Evolutionary conservation across 371 early-diverging fungal genomes (phyloP), one percentile per base, ranked within the genome.

Genomic region (Zopfochytrium polystomum): DNA sequence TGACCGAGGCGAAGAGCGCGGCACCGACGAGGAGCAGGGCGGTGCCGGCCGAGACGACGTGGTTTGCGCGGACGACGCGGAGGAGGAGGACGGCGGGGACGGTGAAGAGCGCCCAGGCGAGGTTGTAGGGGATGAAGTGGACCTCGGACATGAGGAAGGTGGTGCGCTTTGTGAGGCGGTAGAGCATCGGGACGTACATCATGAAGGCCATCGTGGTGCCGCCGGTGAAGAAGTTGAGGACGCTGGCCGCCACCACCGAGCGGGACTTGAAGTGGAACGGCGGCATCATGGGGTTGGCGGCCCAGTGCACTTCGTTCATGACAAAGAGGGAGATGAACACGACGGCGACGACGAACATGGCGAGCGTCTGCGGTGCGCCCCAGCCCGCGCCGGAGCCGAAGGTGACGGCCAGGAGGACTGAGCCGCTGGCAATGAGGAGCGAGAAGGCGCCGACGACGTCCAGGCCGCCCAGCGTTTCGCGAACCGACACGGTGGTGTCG

Each of bases 41-140:
- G 47, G 7, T 7, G 47, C 47, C 47, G 23, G 23, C 11, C 47
- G 47, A 13, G 18, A 47, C 47, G 23, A 47, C 47, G 47, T 47
- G 47, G 47, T 47, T 47, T 6, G 47, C 13, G 47, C 47, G 47
- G 23, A 47, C 47, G 23, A 11, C 6, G 47, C 7, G 23, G 47
- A 47, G 47, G 23, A 47, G 11, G 6, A 47, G 47, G 18, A 23
- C 47, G 6, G 47, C 47, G 7, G 47, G 47, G 47, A 47, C 9
- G 47, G 47, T 23, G 18, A 47, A 23, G 23, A 47, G 18, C 18
- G 47, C 23, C 47, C 47, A 47, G 18, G 47, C 47, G 47, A 47
- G 47, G 47, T 47, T 47, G 47, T 47, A 47, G 18, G 47, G 47
- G 47, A 47, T 47, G 47, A 47, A 47, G 47, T 47, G 18, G 23